Percentiles rank a stretch among this genome's conserved stretches.
Conservation (phyloP, 768 basidiomycete genomes). For the Stropharia rugosoannulata region DNA sequence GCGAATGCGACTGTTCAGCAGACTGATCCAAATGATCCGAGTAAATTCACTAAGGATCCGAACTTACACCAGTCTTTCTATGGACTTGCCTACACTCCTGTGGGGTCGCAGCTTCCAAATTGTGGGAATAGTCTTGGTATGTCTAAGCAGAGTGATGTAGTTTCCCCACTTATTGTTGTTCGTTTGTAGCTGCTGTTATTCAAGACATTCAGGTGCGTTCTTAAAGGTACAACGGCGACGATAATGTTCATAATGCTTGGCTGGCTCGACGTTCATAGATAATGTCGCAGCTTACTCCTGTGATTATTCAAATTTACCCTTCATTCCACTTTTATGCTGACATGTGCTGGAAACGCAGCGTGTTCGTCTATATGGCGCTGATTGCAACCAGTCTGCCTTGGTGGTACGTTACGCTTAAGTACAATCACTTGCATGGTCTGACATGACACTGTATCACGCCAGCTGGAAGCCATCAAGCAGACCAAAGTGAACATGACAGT, state of each 20-base stretch:
- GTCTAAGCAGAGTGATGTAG: constrained; percentile 14
- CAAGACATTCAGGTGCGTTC: constrained; percentile 63
- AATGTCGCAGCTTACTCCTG: constrained; percentile 81
- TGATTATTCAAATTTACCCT: constrained; percentile 20
- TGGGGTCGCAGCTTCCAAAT: constrained; percentile 65
- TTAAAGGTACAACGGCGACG: neutral
- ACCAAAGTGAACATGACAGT: constrained; percentile 88
- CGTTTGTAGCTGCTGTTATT: constrained; percentile 52
- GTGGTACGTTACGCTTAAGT: constrained; percentile 44
- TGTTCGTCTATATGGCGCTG: constrained; percentile 83
- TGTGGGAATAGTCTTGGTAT: constrained; percentile 57
- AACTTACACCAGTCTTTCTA: constrained; percentile 76
- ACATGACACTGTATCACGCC: neutral
- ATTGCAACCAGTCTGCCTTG: constrained; percentile 80
- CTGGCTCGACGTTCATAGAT: constrained; percentile 39
- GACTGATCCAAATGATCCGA: constrained; percentile 64
- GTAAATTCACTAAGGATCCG: constrained; percentile 69
- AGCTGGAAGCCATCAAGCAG: constrained; percentile 86
- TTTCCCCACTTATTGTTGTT: neutral
- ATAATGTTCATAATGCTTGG: constrained; percentile 11
- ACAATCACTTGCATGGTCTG: neutral
- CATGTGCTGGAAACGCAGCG: constrained; percentile 34
- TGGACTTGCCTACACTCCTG: constrained; percentile 86
- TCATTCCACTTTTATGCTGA: neutral
- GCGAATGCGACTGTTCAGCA: constrained; percentile 21